phyloP scores from a whole-genome alignment of 495 filamentous ascomycete genomes.

The Lentithecium fluviatile region DNA sequence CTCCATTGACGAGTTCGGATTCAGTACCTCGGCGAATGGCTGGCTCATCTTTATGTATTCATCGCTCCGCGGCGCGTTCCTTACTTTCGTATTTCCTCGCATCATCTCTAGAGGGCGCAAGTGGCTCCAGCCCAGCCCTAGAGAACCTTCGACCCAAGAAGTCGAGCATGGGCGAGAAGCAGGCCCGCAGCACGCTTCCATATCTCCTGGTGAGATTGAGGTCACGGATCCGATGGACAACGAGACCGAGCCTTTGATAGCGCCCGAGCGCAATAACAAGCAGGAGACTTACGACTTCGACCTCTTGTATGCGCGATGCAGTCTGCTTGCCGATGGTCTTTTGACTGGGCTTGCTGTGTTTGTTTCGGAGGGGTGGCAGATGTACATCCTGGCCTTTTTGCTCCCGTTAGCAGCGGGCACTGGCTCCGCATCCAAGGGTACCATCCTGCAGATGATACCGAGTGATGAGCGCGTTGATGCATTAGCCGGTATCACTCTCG shows the following conservation, averaged over 20 bases:
- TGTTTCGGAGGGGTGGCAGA: constrained; percentile 51
- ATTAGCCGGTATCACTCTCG: constrained; percentile 55
- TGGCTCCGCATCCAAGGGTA: constrained; percentile 57
- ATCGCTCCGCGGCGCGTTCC: constrained; percentile 53
- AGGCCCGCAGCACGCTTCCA: constrained; percentile 20
- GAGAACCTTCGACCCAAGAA: not conserved
- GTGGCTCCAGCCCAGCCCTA: constrained; percentile 41
- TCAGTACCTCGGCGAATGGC: constrained; percentile 55
- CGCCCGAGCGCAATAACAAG: constrained; percentile 36
- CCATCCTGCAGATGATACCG: constrained; percentile 56
- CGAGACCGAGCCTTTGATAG: constrained; percentile 46
- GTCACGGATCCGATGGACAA: constrained; percentile 45
- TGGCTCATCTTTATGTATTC: constrained; percentile 41
- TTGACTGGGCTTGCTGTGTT: constrained; percentile 54
- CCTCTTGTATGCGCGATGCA: constrained; percentile 54
- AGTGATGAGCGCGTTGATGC: constrained; percentile 51
- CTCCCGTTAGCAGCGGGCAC: constrained; percentile 57
- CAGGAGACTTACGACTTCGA: constrained; percentile 52
- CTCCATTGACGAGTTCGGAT: constrained; percentile 55
- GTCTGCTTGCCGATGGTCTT: constrained; percentile 52
- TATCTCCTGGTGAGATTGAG: constrained; percentile 33
- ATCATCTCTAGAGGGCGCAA: constrained; percentile 51
- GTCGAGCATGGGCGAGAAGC: not conserved
- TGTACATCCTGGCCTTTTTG: constrained; percentile 52
- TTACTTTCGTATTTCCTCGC: constrained; percentile 55